Percentiles rank a stretch among this genome's conserved stretches.
These are phyloP conservation scores for Serendipita sp. DNA, from an alignment of 768 basidiomycete species.

Conservation along the genomic window DNA sequence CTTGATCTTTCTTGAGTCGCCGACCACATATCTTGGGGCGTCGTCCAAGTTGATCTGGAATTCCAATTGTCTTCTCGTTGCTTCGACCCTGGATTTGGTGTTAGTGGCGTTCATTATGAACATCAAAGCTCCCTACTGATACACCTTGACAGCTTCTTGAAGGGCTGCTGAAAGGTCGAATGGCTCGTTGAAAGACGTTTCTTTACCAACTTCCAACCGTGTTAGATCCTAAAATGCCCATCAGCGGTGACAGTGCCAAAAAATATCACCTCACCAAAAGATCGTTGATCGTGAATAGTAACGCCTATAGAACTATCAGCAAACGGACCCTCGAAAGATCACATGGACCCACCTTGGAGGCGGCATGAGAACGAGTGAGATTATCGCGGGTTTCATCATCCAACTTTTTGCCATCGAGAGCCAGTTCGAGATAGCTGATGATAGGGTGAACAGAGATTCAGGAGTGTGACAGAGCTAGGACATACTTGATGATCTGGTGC, in stretches of 20 bases:
- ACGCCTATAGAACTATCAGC: slow-evolving; percentile 26
- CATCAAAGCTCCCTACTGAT: slow-evolving; percentile 19
- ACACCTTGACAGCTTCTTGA: slow-evolving; percentile 44
- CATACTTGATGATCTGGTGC: slow-evolving; percentile 72
- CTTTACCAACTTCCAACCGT: slow-evolving; percentile 55
- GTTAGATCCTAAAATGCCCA: slow-evolving; percentile 42
- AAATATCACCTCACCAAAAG: slow-evolving; percentile 31
- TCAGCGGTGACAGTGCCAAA: not conserved
- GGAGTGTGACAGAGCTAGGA: not conserved
- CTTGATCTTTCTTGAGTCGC: slow-evolving; percentile 57
- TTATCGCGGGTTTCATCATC: slow-evolving; percentile 63
- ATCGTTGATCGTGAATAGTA: slow-evolving; percentile 75
- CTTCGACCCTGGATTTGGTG: slow-evolving; percentile 32
- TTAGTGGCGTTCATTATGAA: not conserved
- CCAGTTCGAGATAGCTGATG: slow-evolving; percentile 58
- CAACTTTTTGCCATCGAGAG: slow-evolving; percentile 50
- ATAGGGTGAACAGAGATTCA: not conserved
- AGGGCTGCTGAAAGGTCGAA: slow-evolving; percentile 51
- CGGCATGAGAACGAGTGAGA: slow-evolving; percentile 52
- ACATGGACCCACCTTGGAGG: slow-evolving; percentile 40
- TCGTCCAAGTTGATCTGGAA: slow-evolving; percentile 41
- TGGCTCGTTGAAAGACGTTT: slow-evolving; percentile 61
- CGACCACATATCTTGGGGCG: slow-evolving; percentile 46
- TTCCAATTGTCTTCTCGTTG: slow-evolving; percentile 38
- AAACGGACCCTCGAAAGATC: not conserved